Evolutionary conservation across 805 yeast genomes (phyloP).

Genomic region (Pichia californica): DNA sequence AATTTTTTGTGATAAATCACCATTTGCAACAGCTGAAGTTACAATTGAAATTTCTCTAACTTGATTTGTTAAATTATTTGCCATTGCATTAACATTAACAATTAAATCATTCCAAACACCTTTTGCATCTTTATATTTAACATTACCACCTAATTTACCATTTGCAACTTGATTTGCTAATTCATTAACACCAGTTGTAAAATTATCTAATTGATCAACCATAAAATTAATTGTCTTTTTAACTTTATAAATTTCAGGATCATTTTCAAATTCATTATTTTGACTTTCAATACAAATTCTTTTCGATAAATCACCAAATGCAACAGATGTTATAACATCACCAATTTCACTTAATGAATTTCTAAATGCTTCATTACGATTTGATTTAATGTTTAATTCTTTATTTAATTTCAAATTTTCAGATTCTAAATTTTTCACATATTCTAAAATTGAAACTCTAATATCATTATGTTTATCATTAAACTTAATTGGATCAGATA

Average conservation of each 20-base stretch:
- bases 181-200: constrained; percentile 75
- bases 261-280: constrained; percentile 38
- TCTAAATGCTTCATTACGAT: constrained; percentile 64
- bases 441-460: constrained; percentile 16
- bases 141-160: constrained; percentile 87
- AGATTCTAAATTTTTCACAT: constrained; percentile 10
- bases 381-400: constrained; percentile 15
- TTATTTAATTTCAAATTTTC: constrained; percentile 16
- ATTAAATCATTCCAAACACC: constrained; percentile 86
- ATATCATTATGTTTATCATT: constrained; percentile 16
- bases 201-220: constrained; percentile 83
- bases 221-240: constrained; percentile 78
- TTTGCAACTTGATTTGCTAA: constrained; percentile 88
- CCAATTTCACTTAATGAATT: constrained; percentile 75
- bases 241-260: constrained; percentile 74
- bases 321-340: constrained; percentile 80
- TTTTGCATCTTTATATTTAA: constrained; percentile 74
- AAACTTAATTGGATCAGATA: constrained; percentile 21
- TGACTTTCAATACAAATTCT: constrained; percentile 75
- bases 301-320: constrained; percentile 80
- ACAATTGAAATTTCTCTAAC: constrained; percentile 87
- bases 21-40: constrained; percentile 81
- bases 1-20: constrained; percentile 76
- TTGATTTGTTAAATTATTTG: constrained; percentile 77
- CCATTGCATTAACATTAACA: constrained; percentile 85